Conservation (phyloP, 139 green algal genomes). For the Spirogloea muscicola region DNA sequence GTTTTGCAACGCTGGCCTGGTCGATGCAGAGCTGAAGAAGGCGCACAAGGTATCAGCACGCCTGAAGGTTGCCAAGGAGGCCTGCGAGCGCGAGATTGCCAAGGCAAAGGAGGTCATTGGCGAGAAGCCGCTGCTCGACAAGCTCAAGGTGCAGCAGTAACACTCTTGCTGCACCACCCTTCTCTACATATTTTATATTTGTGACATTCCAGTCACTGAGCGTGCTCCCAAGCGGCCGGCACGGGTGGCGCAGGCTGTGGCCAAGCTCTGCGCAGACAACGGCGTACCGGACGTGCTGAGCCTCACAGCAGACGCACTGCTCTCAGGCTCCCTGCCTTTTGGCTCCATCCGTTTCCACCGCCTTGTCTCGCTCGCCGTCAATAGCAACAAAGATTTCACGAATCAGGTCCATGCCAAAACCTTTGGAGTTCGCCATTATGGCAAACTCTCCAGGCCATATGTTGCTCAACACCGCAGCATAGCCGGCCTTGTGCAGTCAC, state of each 20-base stretch:
- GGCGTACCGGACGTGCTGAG: slow-evolving; percentile 12
- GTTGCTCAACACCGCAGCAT: too few relatives aligned
- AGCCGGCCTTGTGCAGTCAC: too few relatives aligned
- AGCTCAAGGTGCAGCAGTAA: too few relatives aligned
- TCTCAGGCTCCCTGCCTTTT: slow-evolving; percentile 22
- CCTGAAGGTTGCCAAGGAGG: slow-evolving; percentile 9
- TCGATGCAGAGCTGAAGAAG: slow-evolving; percentile 25
- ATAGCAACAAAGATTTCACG: slow-evolving; percentile 27
- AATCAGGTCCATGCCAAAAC: slow-evolving; percentile 14
- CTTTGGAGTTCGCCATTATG: background rate
- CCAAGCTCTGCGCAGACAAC: slow-evolving; percentile 15
- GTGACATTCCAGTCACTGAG: too few relatives aligned
- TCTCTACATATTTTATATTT: too few relatives aligned
- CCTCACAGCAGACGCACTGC: background rate
- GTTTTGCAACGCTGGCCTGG: too few relatives aligned
- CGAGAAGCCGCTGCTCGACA: slow-evolving; percentile 18
- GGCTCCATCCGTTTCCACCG: slow-evolving; percentile 16
- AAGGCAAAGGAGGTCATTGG: slow-evolving; percentile 9
- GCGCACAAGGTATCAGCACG: slow-evolving; percentile 13
- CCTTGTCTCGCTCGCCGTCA: slow-evolving; percentile 15
- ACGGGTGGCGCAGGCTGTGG: too few relatives aligned
- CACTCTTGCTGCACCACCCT: too few relatives aligned
- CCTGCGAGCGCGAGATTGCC: background rate
- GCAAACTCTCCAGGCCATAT: too few relatives aligned
- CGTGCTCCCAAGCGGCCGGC: too few relatives aligned